Base-by-base conservation (phyloP, 116 monocot genomes). In the Papilionanthe hybrid region DNA sequence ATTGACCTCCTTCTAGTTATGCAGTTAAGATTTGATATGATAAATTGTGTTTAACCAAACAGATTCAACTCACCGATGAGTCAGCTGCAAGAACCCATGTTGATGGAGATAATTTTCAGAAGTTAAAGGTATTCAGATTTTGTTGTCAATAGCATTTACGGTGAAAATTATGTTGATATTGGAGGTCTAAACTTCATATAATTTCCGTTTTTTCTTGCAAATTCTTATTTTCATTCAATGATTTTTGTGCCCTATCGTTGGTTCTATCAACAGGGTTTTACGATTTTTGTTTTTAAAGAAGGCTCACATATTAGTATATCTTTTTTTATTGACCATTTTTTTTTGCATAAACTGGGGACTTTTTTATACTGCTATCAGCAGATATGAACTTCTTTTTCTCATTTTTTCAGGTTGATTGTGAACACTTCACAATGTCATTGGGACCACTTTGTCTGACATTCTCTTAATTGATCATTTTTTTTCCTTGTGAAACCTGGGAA, bases 321-420 rank as follows among this genome's bases (percentile, higher is more conserved):
- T 65, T 65, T 60, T 25, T 27, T 65, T 25, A 27, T 65, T 65
- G 11, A 25, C 7, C 27, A 65, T 65, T 65, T 65, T 65, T 65
- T 7, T 65, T 1, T 65, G 65, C 9, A 9, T 65, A 65, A 65
- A 11, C 8, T 65, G 27, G 65, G 65, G 65, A 65, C 25, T 25
- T 25, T 65, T 37, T 71, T 37, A 18, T 29, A 29, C 15, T 25
- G 30, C 1, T 27, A 69, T 79, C 56, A 56, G 73, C 23, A 28
- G 17, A 65, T 81, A 27, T 45, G 45, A 74, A 22, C 1, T 66
- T 32, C 48, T 67, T 18, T 79, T 12, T 28, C 10, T 63, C 45
- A 55, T 78, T 81, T 78, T 81, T 11, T 41, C 92, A 92, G 89
- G 85, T 83, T 71, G 87, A 84, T 72, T 56, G 78, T 78, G 80